A percentile compares a stretch with the other conserved stretches of the same genome.
Evolutionary conservation across 257 asterid species (phyloP).

Genomic region (Ligustrum vulgare): DNA sequence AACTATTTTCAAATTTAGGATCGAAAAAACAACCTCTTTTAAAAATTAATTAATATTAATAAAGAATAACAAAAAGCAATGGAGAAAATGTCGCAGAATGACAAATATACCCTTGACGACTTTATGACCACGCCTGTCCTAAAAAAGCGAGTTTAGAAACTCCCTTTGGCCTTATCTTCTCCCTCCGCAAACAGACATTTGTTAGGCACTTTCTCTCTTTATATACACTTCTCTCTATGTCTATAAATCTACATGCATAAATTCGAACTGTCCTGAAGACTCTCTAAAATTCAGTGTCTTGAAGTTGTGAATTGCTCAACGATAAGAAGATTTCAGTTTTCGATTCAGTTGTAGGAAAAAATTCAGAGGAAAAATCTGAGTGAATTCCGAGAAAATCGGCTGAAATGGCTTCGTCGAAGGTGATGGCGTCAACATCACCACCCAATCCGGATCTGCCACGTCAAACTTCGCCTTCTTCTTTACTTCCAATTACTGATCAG

Average conservation of each 20-base stretch:
- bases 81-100: not conserved
- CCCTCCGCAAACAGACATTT: not conserved
- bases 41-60: too few species aligned
- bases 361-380: not conserved
- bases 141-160: not conserved
- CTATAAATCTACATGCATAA: not conserved
- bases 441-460: conserved; percentile 96
- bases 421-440: conserved; percentile 87
- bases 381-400: conserved; percentile 38
- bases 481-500: conserved; percentile 41
- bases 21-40: too few species aligned
- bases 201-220: not conserved
- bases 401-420: conserved; percentile 88
- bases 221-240: not conserved
- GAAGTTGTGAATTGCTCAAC: not conserved
- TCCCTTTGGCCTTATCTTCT: not conserved
- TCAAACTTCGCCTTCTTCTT: conserved; percentile 45
- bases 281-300: not conserved
- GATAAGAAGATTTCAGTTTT: not conserved
- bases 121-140: conserved; percentile 1
- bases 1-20: too few species aligned
- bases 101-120: conserved; percentile 23
- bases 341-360: not conserved
- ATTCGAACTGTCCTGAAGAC: not conserved
- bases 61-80: too few species aligned